Evolutionary conservation across 208 protist genomes (phyloP), one percentile per base, ranked within the genome.

Genomic region (Wallacemonas sp.): DNA sequence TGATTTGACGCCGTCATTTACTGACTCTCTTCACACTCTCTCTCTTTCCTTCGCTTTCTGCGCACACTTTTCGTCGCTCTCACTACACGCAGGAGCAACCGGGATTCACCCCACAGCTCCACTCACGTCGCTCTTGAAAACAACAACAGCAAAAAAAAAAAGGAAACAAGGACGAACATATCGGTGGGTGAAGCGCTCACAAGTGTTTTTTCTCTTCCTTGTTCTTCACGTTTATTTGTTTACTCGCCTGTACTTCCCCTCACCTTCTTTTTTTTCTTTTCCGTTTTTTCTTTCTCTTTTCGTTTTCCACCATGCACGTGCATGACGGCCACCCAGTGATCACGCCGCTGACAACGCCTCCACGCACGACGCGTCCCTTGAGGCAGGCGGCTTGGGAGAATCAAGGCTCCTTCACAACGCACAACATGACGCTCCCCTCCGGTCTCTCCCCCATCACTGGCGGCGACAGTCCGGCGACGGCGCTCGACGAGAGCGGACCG

Each of bases 401-500:
- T 7, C 48, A 32, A 5, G 48, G 22, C 18, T 59, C 52, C 31
- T 59, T 42, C 32, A 14, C 8, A 3, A 3, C 32, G 4, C 52
- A 59, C 52, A 59, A 59, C 31, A 3, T 42, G 32, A 59, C 52
- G 3, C 52, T 59, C 0, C 52, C 52, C 2, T 59, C 52, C 22
- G 52, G 52, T 33, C 31, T 59, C 38, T 59, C 52, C 16, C 52
- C 52, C 31, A 59, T 59, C 20, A 41, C 52, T 23, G 52, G 52
- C 52, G 32, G n/a, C 20, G 5, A 59, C 52, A 59, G 52, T 29
- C 52, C 52, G 16, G 26, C 14, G 12, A 42, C 52, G 18, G 52
- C 52, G 18, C 22, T 59, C 2, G 52, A 59, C 8, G 52, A 33
- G 31, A 59, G 52, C n/a, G 52, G 28, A 25, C 31, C 52, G 3